Percentiles rank a stretch among this genome's conserved stretches.
Evolutionary conservation across 352 stramenopile genomes (phyloP).

Genomic region (Globisporangium nodosum): DNA sequence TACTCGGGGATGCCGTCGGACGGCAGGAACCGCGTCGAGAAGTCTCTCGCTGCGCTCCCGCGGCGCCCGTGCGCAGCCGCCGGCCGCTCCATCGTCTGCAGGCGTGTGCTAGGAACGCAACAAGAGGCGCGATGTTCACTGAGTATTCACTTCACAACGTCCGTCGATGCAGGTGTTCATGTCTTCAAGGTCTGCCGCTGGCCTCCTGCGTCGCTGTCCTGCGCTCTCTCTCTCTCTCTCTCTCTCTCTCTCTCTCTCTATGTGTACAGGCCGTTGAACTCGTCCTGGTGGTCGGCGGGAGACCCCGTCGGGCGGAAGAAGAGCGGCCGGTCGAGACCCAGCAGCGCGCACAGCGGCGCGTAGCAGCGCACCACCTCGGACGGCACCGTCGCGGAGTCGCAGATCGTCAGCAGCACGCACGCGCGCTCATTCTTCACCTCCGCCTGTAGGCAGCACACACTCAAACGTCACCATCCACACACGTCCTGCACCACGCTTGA

Average conservation of each 20-base stretch:
- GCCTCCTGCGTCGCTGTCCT: too few relatives aligned
- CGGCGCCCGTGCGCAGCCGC: too few relatives aligned
- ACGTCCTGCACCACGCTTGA: neutral
- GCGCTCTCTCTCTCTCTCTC: too few relatives aligned
- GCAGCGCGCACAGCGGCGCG: conserved; percentile 28
- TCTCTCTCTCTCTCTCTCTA: conserved; percentile 17
- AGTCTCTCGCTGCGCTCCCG: conserved; percentile 6
- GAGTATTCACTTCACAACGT: too few relatives aligned
- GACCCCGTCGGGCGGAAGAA: conserved; percentile 18
- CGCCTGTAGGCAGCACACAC: conserved; percentile 20
- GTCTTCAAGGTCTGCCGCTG: too few relatives aligned
- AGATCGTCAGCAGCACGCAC: conserved; percentile 50
- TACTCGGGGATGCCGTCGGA: conserved; percentile 66
- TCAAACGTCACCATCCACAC: neutral
- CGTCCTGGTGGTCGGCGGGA: conserved; percentile 6
- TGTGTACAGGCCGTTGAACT: conserved; percentile 53
- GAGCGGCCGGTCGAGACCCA: conserved; percentile 32
- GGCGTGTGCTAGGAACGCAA: too few relatives aligned
- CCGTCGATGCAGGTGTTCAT: too few relatives aligned
- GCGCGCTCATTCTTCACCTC: conserved; percentile 47
- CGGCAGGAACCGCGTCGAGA: conserved; percentile 61
- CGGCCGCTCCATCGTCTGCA: too few relatives aligned
- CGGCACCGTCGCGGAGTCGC: conserved; percentile 29
- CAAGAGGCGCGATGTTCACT: too few relatives aligned
- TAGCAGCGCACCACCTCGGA: conserved; percentile 46